Evolutionary conservation across 164 flowering plant species (phyloP).

Genomic region (Liquidambar formosana): DNA sequence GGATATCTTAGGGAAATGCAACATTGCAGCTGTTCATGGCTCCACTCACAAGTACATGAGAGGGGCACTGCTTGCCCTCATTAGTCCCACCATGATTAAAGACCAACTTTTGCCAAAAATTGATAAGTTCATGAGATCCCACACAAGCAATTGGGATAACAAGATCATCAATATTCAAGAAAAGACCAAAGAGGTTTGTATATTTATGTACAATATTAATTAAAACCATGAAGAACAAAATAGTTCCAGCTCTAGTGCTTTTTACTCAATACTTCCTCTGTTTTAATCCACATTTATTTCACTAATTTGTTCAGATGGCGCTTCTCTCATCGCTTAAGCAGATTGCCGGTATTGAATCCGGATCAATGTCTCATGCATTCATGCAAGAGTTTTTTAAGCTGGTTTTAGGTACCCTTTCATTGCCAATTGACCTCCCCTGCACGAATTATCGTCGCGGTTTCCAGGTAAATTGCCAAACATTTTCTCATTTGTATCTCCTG

Average conservation of each 20-base stretch:
- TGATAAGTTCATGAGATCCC: slow-evolving; percentile 83
- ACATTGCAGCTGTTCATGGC: slow-evolving; percentile 93
- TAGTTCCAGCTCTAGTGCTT: too few species aligned
- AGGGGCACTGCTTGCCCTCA: slow-evolving; percentile 72
- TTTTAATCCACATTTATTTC: not conserved
- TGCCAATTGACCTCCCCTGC: slow-evolving; percentile 91
- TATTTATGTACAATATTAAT: too few species aligned
- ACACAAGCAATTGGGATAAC: slow-evolving; percentile 63
- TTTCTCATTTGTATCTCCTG: not conserved
- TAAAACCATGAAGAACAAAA: too few species aligned
- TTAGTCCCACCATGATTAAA: slow-evolving; percentile 70
- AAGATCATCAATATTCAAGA: slow-evolving; percentile 72
- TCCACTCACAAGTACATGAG: slow-evolving; percentile 80
- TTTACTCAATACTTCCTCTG: slow-evolving; percentile 4
- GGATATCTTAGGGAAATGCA: slow-evolving; percentile 78
- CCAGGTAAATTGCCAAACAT: slow-evolving; percentile 43
- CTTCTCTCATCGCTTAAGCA: slow-evolving; percentile 77
- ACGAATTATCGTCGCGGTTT: slow-evolving; percentile 74
- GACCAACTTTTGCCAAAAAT: slow-evolving; percentile 70
- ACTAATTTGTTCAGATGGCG: slow-evolving; percentile 68
- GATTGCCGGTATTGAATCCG: slow-evolving; percentile 59
- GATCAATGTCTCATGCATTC: slow-evolving; percentile 45
- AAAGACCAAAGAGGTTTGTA: slow-evolving; percentile 84
- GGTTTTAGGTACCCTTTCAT: slow-evolving; percentile 79
- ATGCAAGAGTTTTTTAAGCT: slow-evolving; percentile 83